Evolutionary conservation across 495 filamentous ascomycete genomes (phyloP).

Genomic region (Sabuloglossum arenarium): DNA sequence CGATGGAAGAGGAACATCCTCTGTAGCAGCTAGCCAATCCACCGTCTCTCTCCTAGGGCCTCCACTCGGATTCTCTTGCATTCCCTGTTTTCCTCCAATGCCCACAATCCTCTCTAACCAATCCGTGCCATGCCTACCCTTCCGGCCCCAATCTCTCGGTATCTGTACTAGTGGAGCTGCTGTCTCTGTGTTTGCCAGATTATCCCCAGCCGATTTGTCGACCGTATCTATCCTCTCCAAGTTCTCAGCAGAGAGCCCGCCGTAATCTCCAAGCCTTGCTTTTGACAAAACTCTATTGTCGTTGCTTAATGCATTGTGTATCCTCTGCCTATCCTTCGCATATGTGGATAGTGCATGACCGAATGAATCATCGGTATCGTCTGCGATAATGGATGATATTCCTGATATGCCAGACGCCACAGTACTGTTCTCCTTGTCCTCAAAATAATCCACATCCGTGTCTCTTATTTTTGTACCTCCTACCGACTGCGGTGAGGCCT

Average conservation of each 20-base stretch:
- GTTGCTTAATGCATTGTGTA: background rate
- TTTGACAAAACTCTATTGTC: conserved; percentile 2
- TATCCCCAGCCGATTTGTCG: no score
- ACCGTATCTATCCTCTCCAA: background rate
- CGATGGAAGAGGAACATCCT: conserved; percentile 24
- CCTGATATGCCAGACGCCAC: conserved; percentile 1
- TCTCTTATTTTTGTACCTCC: background rate
- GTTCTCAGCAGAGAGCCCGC: conserved; percentile 1
- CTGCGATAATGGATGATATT: conserved; percentile 4
- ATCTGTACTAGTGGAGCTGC: conserved; percentile 31
- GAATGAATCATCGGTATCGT: conserved; percentile 6
- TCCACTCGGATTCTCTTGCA: conserved; percentile 2
- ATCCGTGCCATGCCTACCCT: conserved; percentile 25
- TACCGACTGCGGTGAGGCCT: background rate
- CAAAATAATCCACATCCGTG: background rate
- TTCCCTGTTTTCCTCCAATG: background rate
- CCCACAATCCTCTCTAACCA: conserved; percentile 20
- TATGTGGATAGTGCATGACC: background rate
- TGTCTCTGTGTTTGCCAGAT: conserved; percentile 3
- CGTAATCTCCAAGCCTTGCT: background rate
- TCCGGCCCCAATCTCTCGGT: conserved; percentile 37
- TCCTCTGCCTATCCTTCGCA: conserved; percentile 5
- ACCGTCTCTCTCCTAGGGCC: conserved; percentile 6
- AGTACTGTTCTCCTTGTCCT: background rate
- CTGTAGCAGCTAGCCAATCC: conserved; percentile 14